These are phyloP conservation scores for Nannochloris sp. DNA, from an alignment of 139 green algal genomes.

Conservation along the genomic window DNA sequence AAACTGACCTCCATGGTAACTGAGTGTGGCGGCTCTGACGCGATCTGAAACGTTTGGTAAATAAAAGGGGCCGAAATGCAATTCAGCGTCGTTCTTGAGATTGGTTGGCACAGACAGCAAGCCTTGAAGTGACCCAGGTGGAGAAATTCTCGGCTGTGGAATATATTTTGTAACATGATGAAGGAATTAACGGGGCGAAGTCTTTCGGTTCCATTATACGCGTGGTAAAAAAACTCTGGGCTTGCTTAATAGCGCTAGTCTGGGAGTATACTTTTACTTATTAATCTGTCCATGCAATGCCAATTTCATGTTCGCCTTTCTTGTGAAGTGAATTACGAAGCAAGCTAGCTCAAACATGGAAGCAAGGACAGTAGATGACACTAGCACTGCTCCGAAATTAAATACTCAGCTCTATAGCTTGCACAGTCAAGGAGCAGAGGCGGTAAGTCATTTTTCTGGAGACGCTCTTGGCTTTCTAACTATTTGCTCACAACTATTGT, in stretches of 20 bases:
- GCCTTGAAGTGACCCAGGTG: background rate
- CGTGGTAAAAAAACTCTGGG: background rate
- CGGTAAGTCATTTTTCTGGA: slow-evolving; percentile 10
- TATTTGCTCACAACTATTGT: background rate
- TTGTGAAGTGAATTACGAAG: background rate
- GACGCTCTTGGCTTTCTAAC: slow-evolving; percentile 5
- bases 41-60: background rate
- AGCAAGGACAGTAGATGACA: background rate
- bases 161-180: background rate
- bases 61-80: too few relatives aligned
- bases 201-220: background rate
- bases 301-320: background rate
- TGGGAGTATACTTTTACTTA: background rate
- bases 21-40: background rate
- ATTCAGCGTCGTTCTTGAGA: too few relatives aligned
- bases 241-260: background rate
- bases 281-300: background rate
- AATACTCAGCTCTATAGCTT: slow-evolving; percentile 7
- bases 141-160: background rate
- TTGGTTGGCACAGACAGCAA: background rate
- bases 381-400: background rate
- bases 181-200: background rate
- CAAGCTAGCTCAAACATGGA: background rate
- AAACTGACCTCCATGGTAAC: background rate
- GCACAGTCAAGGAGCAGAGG: slow-evolving; percentile 32